Evolutionary conservation across 371 early-diverging fungal species (phyloP), one percentile per base, ranked within the genome.

Genomic region (Capillidium rhysosporum): DNA sequence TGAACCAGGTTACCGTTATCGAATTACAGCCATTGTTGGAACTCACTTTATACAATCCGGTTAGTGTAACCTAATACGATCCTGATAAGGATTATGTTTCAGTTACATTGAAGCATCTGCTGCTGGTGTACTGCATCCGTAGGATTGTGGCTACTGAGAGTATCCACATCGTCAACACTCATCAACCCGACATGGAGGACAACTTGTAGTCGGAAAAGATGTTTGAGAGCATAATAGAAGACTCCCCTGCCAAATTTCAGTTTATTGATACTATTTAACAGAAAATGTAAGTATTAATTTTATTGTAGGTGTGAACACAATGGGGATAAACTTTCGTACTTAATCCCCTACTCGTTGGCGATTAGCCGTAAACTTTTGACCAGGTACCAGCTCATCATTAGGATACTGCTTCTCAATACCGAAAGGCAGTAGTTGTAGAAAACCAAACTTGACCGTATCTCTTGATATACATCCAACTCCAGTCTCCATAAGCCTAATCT

Each of bases 301-400:
- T 52, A 25, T 61, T 40, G 25, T 55, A 56, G 92, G 90, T 2
- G 77, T 85, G 44, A 82, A 88, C 58, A 80, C 83, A 0, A 63
- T 95, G 31, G 74, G 73, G 1, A 63, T 95, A 16, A 75, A 79
- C 41, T 82, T 85, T 62, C 71, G 71, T 7, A 81, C 86, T 2
- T 69, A 73, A 1, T 97, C 57, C 97, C 97, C 2, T 64, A 83
- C 0, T 86, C 92, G 1, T 66, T 97, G 5, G 82, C 94, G 1
- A 75, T 97, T 40, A 83, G 84, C 34, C 75, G 75, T 52, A 80
- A 79, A 44, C 75, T 86, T 1, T 61, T 91, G 47, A 77, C 80
- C 7, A 91, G 91, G 63, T 95, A 97, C 62, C 90, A 88, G 59
- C 68, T 91, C 2, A 61, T 95, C 28, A 91, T 91, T 65, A 79